A percentile compares a stretch with the other conserved stretches of the same genome.
Evolutionary conservation across 805 yeast genomes (phyloP).

Genomic region (Yamadazyma ubonensis): DNA sequence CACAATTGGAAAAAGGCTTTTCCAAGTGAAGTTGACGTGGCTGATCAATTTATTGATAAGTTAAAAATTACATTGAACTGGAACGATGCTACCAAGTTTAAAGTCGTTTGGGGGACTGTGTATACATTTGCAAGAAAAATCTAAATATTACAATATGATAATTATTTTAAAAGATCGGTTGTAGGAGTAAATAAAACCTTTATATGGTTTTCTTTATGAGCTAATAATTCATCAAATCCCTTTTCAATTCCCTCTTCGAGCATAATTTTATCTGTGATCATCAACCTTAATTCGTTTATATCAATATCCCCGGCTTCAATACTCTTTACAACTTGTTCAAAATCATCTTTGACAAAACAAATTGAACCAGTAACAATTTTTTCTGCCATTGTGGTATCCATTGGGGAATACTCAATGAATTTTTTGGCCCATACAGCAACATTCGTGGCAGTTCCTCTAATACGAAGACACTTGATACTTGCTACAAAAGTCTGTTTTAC

Average conservation of each 20-base stretch:
- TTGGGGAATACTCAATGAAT: slow-evolving; percentile 50
- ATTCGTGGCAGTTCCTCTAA: slow-evolving; percentile 59
- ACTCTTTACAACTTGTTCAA: slow-evolving; percentile 54
- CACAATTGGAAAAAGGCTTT: slow-evolving; percentile 49
- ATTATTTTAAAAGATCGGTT: neutral
- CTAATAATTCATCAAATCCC: slow-evolving; percentile 51
- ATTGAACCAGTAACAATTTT: slow-evolving; percentile 58
- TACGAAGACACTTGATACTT: slow-evolving; percentile 48
- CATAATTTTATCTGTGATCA: slow-evolving; percentile 54
- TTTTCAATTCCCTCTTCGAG: slow-evolving; percentile 52
- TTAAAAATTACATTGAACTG: slow-evolving; percentile 43
- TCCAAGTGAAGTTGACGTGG: slow-evolving; percentile 42
- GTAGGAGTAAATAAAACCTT: slow-evolving; percentile 52
- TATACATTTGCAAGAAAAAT: slow-evolving; percentile 45
- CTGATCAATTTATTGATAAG: slow-evolving; percentile 46
- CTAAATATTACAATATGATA: neutral
- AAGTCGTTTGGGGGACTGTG: slow-evolving; percentile 56
- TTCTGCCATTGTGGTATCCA: slow-evolving; percentile 55
- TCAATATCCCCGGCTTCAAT: slow-evolving; percentile 47
- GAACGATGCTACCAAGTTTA: slow-evolving; percentile 40
- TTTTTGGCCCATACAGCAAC: slow-evolving; percentile 64
- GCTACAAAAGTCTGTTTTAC: slow-evolving; percentile 52
- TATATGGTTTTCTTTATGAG: slow-evolving; percentile 54
- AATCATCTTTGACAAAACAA: slow-evolving; percentile 58
- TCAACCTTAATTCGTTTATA: slow-evolving; percentile 39